Evolutionary conservation across 2,329 filamentous ascomycete species (phyloP).

Genomic region (Curvularia spicifera): DNA sequence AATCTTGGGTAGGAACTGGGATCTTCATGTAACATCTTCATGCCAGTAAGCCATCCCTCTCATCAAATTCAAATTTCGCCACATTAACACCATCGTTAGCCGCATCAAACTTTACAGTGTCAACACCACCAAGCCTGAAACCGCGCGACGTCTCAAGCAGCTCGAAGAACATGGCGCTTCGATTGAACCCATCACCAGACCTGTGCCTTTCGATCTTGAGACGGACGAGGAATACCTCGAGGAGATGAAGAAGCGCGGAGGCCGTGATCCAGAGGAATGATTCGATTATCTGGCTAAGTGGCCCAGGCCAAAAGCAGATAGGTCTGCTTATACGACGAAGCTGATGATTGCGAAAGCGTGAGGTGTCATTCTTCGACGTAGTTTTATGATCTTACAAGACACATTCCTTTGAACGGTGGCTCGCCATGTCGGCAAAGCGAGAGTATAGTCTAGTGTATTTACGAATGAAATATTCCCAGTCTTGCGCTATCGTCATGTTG

Average conservation of each 20-base stretch:
- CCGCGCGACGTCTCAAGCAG: conserved; percentile 58
- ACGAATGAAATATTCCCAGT: no score
- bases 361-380: neutral
- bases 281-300: neutral
- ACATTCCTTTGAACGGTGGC: neutral
- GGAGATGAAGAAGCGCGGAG: conserved; percentile 50
- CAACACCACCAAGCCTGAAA: conserved; percentile 59
- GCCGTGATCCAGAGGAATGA: conserved; percentile 55
- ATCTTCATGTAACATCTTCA: conserved; percentile 67
- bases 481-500: neutral
- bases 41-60: conserved; percentile 55
- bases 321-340: neutral
- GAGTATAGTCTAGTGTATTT: no score
- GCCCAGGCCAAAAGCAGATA: neutral
- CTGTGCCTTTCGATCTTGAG: conserved; percentile 59
- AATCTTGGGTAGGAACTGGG: conserved; percentile 64
- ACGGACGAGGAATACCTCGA: conserved; percentile 57
- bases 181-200: conserved; percentile 62
- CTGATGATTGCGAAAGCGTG: neutral
- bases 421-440: no score
- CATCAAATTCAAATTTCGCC: no score
- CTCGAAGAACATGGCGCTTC: conserved; percentile 58
- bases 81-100: conserved; percentile 3
- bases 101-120: conserved; percentile 64
- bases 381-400: neutral